Conservation (phyloP, 306 rosid genomes). For the Trifolium subterraneum region DNA sequence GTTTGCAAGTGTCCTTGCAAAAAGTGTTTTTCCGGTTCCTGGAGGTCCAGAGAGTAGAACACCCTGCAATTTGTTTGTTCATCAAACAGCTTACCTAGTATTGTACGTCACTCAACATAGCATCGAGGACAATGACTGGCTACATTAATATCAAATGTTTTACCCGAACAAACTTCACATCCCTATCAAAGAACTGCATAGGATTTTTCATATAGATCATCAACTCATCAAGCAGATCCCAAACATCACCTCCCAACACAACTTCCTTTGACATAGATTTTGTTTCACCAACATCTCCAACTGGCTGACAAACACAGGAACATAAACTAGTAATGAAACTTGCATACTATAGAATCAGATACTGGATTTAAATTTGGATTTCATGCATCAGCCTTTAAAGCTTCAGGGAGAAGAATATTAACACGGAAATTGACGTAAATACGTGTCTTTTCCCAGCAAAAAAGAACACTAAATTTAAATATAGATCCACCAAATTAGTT, state of each 20-base stretch:
- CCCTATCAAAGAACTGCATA: slow-evolving; percentile 91
- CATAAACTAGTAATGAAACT: slow-evolving; percentile 37
- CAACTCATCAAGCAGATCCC: slow-evolving; percentile 98
- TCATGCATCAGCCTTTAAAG: slow-evolving; percentile 5
- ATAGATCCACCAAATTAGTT: slow-evolving; percentile 23
- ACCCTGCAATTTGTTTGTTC: slow-evolving; percentile 64
- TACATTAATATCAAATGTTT: slow-evolving; percentile 36
- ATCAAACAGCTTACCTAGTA: slow-evolving; percentile 37
- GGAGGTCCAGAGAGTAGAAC: slow-evolving; percentile 99
- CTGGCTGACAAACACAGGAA: slow-evolving; percentile 62
- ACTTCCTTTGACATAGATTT: slow-evolving; percentile 92
- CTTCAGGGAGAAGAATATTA: slow-evolving; percentile 18
- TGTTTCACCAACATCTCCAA: slow-evolving; percentile 81
- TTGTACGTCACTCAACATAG: slow-evolving; percentile 33
- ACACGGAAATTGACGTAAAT: slow-evolving; percentile 17
- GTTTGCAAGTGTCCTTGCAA: slow-evolving; percentile 93
- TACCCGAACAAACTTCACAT: slow-evolving; percentile 97
- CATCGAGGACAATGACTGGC: slow-evolving; percentile 19
- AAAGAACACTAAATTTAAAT: slow-evolving; percentile 27
- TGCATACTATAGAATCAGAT: slow-evolving; percentile 25
- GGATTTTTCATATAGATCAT: slow-evolving; percentile 99
- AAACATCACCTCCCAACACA: slow-evolving; percentile 95
- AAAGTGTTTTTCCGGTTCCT: slow-evolving; percentile 98
- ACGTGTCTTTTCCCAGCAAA: slow-evolving; percentile 8
- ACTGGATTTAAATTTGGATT: slow-evolving; percentile 32